These are phyloP conservation scores for Talaromyces liani DNA, from an alignment of 495 filamentous ascomycete species.

Conservation along the genomic window DNA sequence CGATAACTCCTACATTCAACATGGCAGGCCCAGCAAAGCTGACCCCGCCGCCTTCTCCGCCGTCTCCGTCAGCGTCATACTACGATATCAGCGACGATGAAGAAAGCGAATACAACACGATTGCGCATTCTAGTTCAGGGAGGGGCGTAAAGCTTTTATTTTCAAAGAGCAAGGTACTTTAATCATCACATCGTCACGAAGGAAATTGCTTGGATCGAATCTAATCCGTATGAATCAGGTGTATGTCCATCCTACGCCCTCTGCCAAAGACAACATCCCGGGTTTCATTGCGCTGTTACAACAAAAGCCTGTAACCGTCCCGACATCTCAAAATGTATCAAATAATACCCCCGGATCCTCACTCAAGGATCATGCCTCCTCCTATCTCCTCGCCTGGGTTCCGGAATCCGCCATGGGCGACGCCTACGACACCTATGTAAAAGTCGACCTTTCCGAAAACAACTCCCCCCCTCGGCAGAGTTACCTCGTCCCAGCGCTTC, in stretches of 20 bases:
- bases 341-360: constrained; percentile 41
- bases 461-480: constrained; percentile 75
- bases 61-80: constrained; percentile 82
- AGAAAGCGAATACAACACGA: constrained; percentile 91
- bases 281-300: constrained; percentile 92
- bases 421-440: constrained; percentile 82
- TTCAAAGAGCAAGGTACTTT: constrained; percentile 82
- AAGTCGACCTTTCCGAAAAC: constrained; percentile 81
- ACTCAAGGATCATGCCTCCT: constrained; percentile 41
- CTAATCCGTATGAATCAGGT: constrained; percentile 45
- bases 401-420: constrained; percentile 86
- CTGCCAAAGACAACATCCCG: constrained; percentile 91
- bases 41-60: constrained; percentile 41
- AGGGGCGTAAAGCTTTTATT: constrained; percentile 92
- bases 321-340: constrained; percentile 16
- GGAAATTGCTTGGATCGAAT: neutral
- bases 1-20: neutral
- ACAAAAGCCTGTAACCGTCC: constrained; percentile 57
- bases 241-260: constrained; percentile 94
- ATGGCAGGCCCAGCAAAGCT: constrained; percentile 18
- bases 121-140: constrained; percentile 72
- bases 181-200: neutral
- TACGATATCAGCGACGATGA: constrained; percentile 97
- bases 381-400: constrained; percentile 85
- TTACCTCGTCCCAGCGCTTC: constrained; percentile 87